Evolutionary conservation across 129 eudicot genomes (phyloP), one percentile per base, ranked within the genome.

Genomic region (Arctium minus): DNA sequence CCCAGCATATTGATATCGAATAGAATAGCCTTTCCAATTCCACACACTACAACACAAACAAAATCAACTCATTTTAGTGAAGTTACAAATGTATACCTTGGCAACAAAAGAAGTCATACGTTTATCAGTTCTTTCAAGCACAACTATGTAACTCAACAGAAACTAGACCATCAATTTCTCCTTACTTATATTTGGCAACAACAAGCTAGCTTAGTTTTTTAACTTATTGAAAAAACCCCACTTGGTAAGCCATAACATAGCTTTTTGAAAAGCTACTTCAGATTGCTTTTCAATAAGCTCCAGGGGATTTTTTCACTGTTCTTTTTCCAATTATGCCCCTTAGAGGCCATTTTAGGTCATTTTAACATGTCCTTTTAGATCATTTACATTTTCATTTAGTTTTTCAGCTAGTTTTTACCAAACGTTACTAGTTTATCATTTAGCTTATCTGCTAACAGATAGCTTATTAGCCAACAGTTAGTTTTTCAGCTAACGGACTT

Each of bases 11-110:
- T 93, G 98, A 72, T 93, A 96, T 11, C 99, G 95, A 38, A 93
- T 93, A 1, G 99, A 91, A 88, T 96, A 93, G 73, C 95, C 98
- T 86, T 89, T 96, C 99, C 99, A 96, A 3, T 83, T 93, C 99
- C 99, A 93, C 81, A 50, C 83, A 46, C 98, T 96, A 85, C 85
- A 88, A 76, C 77, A 83, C 72, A 85, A 77, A 81, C 11, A 67
- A 27, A 27, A 79, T 30, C 18, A 27, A 38, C 73, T 70, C 0
- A 18, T 3, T 72, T 13, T 18, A 72, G 82, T 60, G 6, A 60
- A 60, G 68, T n/a, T 60, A 80, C 33, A 38, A 29, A 70, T 48
- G 8, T 35, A 69, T 3, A 75, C 35, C 44, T 30, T 27, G 15
- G 44, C 27, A 65, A 39, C n/a, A 46, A 77, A 42, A 8, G 9